Base-by-base conservation (phyloP, 768 basidiomycete genomes). In the Tricholoma sp. region DNA sequence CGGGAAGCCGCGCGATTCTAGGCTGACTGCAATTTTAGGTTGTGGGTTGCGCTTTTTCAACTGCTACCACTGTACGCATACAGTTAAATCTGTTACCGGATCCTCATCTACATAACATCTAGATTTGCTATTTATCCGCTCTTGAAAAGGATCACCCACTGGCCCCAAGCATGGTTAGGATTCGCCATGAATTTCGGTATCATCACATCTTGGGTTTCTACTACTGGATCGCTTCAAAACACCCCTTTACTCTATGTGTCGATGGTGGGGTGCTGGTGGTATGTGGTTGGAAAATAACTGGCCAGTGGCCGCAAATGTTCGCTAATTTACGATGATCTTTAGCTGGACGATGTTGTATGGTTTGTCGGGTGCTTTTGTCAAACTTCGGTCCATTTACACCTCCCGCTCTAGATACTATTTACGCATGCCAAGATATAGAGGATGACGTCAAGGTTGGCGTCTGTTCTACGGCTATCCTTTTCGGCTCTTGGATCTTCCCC, bases 401-500 rank as follows among this genome's bases (percentile, higher is more conserved):
- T 45, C 12, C 18, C 4, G 18, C 45, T 24, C 24, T 24, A 66
- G 65, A 61, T 48, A 65, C 64, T n/a, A 63, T 66, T 57, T 91
- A 92, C 65, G 89, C 87, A 15, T 89, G 86, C 66, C 82, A 90
- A 74, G 90, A 92, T 68, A 84, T 86, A 55, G 69, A 76, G 55
- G 90, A 91, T 71, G 89, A 91, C 68, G 68, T 84, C 39, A 78
- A 81, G 51, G 83, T 81, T 55, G 86, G 86, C n/a, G 82, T 91
- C 39, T 82, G 84, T 58, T 91, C 88, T 6, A 91, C 87, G 24
- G 89, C 90, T 0, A 79, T 91, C 44, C 76, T 88, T 12, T 89
- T 88, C 64, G 86, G 84, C 12, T 68, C 74, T 2, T 76, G 78
- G 68, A 82, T 88, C 32, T 75, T 80, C 2, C 77, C 81, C 0